Evolutionary conservation across 2,329 filamentous ascomycete genomes (phyloP), one percentile per base, ranked within the genome.

Genomic region (Periconia macrospinosa): DNA sequence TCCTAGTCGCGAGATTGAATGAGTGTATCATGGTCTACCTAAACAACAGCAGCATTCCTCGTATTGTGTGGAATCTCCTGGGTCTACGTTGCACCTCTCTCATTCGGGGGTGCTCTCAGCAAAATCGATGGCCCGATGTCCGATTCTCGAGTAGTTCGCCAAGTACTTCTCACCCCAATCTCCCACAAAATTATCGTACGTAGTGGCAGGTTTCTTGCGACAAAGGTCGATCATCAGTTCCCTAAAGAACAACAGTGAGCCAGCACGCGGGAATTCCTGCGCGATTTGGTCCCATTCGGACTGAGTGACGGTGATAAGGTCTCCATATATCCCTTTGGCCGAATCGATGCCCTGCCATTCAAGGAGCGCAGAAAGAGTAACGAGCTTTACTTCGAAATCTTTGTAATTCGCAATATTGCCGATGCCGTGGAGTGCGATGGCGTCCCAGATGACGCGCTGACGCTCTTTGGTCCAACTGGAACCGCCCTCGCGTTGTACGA

Each of bases 381-480:
- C 18, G 35, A 47, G 30, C n/a, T 15, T 27, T 6, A 58, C 50
- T 42, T 56, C 57, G 8, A 30, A 45, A 20, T 58, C 23, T 37
- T 57, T 81, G 61, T 78, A 72, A 9, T 55, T 55, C 11, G 69
- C 70, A 33, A 81, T 75, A n/a, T 55, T 68, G 0, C 52, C 54
- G 6, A 70, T 72, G 0, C 74, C 75, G 59, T 79, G 78, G 54
- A 82, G 67, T 1, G 79, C 79, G 53, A 82, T 81, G 8, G 74
- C 63, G 56, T 82, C 78, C 78, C 78, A 82, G 10, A 79, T 70
- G 6, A 80, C 67, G 62, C 81, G 79, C 3, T 77, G 54, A 5
- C 75, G 68, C 41, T 73, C 69, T 35, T 74, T 67, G 47, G 77
- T 71, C 76, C 76, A 80, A 11, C 2, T n/a, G 6, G 14, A 14